phyloP scores from a whole-genome alignment of 2,329 filamentous ascomycete species.

The Byssothecium circinans region DNA sequence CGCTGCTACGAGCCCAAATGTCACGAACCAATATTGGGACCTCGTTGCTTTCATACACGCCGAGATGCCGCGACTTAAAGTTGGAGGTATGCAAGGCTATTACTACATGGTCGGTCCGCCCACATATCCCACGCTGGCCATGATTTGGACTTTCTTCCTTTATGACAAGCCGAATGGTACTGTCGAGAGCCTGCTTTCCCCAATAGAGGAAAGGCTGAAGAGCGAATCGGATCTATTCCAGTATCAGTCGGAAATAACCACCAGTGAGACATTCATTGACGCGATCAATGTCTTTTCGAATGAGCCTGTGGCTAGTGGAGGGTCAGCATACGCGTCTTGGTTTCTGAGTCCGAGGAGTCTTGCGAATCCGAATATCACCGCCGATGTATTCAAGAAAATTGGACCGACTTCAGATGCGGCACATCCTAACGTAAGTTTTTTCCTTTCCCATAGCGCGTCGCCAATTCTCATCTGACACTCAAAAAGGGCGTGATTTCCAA shows the following conservation, averaged over 20 bases:
- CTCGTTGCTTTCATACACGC: slow-evolving; percentile 24
- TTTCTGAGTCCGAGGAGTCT: slow-evolving; percentile 24
- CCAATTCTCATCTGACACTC: slow-evolving; percentile 2
- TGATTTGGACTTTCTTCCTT: slow-evolving; percentile 22
- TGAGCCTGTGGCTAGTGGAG: slow-evolving; percentile 25
- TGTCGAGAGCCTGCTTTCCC: slow-evolving; percentile 19
- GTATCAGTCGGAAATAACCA: slow-evolving; percentile 15
- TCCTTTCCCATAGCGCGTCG: not conserved
- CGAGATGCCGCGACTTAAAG: slow-evolving; percentile 26
- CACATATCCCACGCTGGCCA: slow-evolving; percentile 10
- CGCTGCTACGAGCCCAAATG: slow-evolving; percentile 7
- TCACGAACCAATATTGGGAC: slow-evolving; percentile 19
- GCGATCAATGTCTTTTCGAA: slow-evolving; percentile 8
- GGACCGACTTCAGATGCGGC: slow-evolving; percentile 15
- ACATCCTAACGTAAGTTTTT: slow-evolving; percentile 16
- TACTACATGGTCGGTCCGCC: slow-evolving; percentile 29
- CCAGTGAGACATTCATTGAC: slow-evolving; percentile 17
- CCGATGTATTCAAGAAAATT: slow-evolving; percentile 17
- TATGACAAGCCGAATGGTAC: slow-evolving; percentile 26
- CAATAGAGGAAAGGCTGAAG: slow-evolving; percentile 19
- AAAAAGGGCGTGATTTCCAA: slow-evolving; percentile 15
- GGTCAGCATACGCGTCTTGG: slow-evolving; percentile 23
- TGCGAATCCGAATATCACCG: slow-evolving; percentile 14
- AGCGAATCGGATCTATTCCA: slow-evolving; percentile 10
- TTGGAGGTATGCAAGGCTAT: slow-evolving; percentile 32